Evolutionary conservation across 352 stramenopile genomes (phyloP), one percentile per base, ranked within the genome.

Genomic region (Pythium rishiriense): DNA sequence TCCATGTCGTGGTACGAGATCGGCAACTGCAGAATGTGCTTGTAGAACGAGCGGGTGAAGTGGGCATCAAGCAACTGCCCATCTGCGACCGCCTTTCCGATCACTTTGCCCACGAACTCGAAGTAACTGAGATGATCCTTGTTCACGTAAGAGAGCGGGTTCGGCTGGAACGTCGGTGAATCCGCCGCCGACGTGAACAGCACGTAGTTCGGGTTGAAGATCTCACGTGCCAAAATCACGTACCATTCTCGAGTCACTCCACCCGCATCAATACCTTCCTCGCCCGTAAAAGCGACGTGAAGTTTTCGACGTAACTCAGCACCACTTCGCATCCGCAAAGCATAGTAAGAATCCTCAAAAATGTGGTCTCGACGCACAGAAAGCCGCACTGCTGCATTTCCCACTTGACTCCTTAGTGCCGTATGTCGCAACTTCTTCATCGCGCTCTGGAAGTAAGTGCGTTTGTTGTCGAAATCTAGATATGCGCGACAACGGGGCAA

Each of bases 191-290:
- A 98, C 43, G 97, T 99, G 80, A 99, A 99, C 1, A 99, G 76
- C 57, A 97, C 97, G 78, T 99, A 99, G 74, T 99, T 99, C 49
- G 97, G 97, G 76, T 99, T 99, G 81, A 99, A 99, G 68, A 99
- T 99, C 75, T 99, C 97, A 66, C 98, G 98, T 4, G 97, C 96
- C 29, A 99, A 75, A 74, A 99, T 99, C 66, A 96, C 96, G 76
- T 99, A 98, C 81, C 98, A 99, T 83, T 99, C 98, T 47, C 97
- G 83, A 31, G 97, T 99, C 14, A 99, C 83, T 24, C 98, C 98
- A 62, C 98, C 98, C 0, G 98, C 98, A 74, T 99, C 98, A 74
- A 99, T 98, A 25, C 97, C 98, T 74, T 99, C 94, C 82, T 99
- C 97, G 39, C 96, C 89, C 2, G 85, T 91, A 70, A 99, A 99